These are phyloP conservation scores for Backusella liffmaniae DNA, from an alignment of 192 early-diverging fungal genomes.

Conservation along the genomic window DNA sequence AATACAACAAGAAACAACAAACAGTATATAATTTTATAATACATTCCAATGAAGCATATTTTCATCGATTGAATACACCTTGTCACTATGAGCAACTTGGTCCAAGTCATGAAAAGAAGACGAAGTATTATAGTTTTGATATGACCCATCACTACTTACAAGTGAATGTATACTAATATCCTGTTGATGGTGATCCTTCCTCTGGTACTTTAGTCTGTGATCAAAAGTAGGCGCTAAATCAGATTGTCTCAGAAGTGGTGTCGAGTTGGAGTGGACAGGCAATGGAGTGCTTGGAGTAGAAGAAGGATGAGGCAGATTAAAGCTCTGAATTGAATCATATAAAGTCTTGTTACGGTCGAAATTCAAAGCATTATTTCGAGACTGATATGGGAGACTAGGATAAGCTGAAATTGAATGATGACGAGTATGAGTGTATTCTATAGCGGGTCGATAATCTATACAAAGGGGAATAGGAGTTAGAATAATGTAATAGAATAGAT, in stretches of 20 bases:
- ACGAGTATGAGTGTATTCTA: background rate
- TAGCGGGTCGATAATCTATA: background rate
- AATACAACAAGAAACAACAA: background rate
- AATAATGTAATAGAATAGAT: background rate
- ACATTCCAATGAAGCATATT: slow-evolving; percentile 6
- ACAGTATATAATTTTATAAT: background rate
- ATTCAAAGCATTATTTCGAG: background rate
- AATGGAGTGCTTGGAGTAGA: background rate
- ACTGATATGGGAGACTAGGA: background rate
- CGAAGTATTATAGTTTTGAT: background rate
- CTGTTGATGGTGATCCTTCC: background rate
- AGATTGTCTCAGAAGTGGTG: background rate
- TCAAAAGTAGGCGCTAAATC: background rate
- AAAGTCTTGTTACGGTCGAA: background rate
- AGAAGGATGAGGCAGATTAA: background rate
- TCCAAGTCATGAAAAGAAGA: background rate
- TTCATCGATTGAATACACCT: background rate
- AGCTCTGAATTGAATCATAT: background rate
- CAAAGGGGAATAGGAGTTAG: background rate
- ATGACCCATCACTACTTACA: background rate
- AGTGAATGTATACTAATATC: background rate
- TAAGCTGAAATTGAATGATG: background rate
- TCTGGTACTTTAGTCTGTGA: background rate
- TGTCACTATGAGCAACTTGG: background rate
- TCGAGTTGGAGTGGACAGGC: background rate